These are phyloP conservation scores for Wallacemonas sp. DNA, from an alignment of 208 protist genomes.

Conservation along the genomic window DNA sequence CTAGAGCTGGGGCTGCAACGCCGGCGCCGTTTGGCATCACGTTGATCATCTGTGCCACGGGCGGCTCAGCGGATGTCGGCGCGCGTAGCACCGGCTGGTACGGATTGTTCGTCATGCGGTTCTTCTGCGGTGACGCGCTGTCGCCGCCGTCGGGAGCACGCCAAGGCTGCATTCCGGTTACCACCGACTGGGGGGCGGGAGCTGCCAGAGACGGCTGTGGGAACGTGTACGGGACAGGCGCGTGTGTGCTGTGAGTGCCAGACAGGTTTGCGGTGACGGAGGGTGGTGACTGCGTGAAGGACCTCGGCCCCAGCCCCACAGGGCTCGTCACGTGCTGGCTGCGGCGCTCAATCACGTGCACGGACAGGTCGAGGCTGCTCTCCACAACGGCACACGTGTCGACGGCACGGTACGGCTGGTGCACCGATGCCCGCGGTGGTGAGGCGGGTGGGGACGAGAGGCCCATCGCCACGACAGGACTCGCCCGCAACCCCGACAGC, in stretches of 20 bases:
- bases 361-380: not conserved
- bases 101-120: conserved; percentile 6
- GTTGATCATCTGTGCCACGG: too few species aligned
- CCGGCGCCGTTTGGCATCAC: too few species aligned
- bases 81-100: not conserved
- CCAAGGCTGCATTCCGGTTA: not conserved
- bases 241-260: not conserved
- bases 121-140: not conserved
- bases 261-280: too few species aligned
- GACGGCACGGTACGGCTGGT: not conserved
- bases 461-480: not conserved
- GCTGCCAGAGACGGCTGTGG: not conserved
- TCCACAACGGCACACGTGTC: conserved; percentile 3
- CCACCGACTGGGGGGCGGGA: not conserved
- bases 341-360: conserved; percentile 15
- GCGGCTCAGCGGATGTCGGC: too few species aligned
- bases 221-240: not conserved
- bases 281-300: not conserved
- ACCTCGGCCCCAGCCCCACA: not conserved
- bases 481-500: not conserved
- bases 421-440: conserved; percentile 3
- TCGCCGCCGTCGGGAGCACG: not conserved
- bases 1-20: not conserved
- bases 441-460: not conserved
- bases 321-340: conserved; percentile 9